Evolutionary conservation across 2,329 filamentous ascomycete species (phyloP), one percentile per base, ranked within the genome.

Genomic region (Aspergillus udagawae): DNA sequence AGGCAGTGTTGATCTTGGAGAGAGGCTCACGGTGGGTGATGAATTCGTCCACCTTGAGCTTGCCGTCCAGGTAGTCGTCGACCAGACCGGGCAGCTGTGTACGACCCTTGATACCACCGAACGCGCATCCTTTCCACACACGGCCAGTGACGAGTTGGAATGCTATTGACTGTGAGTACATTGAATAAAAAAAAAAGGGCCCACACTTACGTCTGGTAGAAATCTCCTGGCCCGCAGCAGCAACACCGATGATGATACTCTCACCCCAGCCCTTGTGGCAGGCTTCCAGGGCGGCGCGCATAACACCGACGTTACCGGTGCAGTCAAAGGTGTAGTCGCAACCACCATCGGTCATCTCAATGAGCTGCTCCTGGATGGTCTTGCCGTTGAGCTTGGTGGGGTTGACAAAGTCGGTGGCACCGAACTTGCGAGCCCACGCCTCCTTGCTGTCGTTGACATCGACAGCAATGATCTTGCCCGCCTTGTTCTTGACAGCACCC

Each of bases 241-340:
- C 93, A 63, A 99, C 94, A 76, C 94, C 94, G 70, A 99, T 99
- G 75, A 99, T 86, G 77, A 99, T 96, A 73, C 90, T 95, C 83
- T 97, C 86, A 70, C 94, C 94, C 94, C 94, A 99, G 51, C 94
- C 94, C 86, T 99, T 99, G 83, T 99, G 94, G 82, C 92, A 97
- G 51, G 94, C 92, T 81, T 99, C 93, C 59, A 99, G 86, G 44
- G 94, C 94, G 53, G 91, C 89, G 62, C 94, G 85, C 94, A 96
- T 99, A 55, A 99, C 94, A 66, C 87, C 85, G 53, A 97, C 92
- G 71, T 97, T 97, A 59, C 94, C 94, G 6, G 94, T 99, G 83
- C 94, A 97, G 81, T 99, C 94, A 74, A 99, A 99, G 51, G 94
- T 99, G 82, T 97, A 97, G 81, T 99, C 94, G 75, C 92, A 96